phyloP scores from a whole-genome alignment of 139 green algal species.

The Chloropicon primus region DNA sequence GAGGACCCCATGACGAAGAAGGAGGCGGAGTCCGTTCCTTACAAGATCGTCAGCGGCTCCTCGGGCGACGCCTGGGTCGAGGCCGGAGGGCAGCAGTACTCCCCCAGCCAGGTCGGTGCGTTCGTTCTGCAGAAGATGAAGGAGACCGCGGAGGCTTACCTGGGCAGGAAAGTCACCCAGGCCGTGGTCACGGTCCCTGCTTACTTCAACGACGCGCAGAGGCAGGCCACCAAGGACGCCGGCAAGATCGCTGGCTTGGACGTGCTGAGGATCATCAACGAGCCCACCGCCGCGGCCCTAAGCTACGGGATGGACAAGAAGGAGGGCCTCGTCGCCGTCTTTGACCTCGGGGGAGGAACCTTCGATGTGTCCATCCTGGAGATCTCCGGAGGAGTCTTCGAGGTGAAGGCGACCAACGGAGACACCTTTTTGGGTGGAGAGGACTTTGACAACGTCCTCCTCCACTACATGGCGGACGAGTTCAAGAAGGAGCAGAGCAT shows the following conservation, averaged over 20 bases:
- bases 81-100: constrained; percentile 75
- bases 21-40: constrained; percentile 94
- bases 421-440: constrained; percentile 98
- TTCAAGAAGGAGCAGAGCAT: constrained; percentile 86
- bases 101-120: constrained; percentile 81
- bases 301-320: constrained; percentile 94
- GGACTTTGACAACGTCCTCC: constrained; percentile 92
- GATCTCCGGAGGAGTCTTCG: constrained; percentile 90
- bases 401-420: constrained; percentile 98
- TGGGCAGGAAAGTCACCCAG: constrained; percentile 70
- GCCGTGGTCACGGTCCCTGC: constrained; percentile 95
- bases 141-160: constrained; percentile 89
- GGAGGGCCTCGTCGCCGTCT: constrained; percentile 87
- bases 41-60: constrained; percentile 78
- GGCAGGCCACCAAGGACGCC: constrained; percentile 76
- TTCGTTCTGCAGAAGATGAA: constrained; percentile 96
- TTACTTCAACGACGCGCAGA: constrained; percentile 98
- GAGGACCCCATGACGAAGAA: constrained; percentile 84
- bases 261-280: constrained; percentile 97
- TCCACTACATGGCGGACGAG: constrained; percentile 45
- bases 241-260: constrained; percentile 82
- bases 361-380: constrained; percentile 99
- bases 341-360: constrained; percentile 85
- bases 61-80: constrained; percentile 98
- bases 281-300: constrained; percentile 92